Base-by-base conservation (phyloP, 495 filamentous ascomycete species). In the Neurospora sp. region DNA sequence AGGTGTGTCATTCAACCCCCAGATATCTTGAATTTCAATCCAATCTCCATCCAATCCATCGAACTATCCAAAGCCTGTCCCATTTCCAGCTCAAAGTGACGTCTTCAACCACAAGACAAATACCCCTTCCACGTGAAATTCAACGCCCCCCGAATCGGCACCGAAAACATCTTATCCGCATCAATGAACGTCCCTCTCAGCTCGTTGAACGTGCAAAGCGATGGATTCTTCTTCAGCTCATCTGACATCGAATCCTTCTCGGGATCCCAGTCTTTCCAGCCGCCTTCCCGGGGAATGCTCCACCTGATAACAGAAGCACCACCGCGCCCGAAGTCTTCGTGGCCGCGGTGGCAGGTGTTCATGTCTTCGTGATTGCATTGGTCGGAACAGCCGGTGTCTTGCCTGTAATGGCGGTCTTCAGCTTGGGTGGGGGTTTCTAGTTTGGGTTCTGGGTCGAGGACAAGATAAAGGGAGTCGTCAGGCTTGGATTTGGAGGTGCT, bases 141-240 rank as follows among this genome's bases (percentile, higher is more conserved):
- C 70, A 59, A 10, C 38, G 70, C 70, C 10, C 70, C 70, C 5
- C 70, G n/a, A 19, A 71, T 71, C 24, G 70, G 34, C n/a, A 71
- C 70, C 11, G 10, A 19, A 71, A 71, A 71, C 38, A 28, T 54
- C 70, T 71, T 71, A 4, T 71, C 40, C 21, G 70, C 38, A 21
- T 71, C 70, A 17, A 71, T 45, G 40, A 71, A 71, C 40, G 42
- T 36, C 38, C 70, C 70, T 15, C 36, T 71, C 21, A 71, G 24
- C 19, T 43, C 21, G 17, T 43, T 8, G 34, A 31, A 31, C n/a
- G 45, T 39, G 17, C 39, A 17, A 34, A 45, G 40, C 7, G 19
- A 43, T 11, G 70, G 70, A 0, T 71, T 43, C 1, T 40, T 31
- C 39, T 71, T 19, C 1, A 71, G 24, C 1, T 71, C 70, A 5